A percentile compares a stretch with the other conserved stretches of the same genome.
These are phyloP conservation scores for Thozetella sp. DNA, from an alignment of 495 filamentous ascomycete genomes.

Conservation along the genomic window DNA sequence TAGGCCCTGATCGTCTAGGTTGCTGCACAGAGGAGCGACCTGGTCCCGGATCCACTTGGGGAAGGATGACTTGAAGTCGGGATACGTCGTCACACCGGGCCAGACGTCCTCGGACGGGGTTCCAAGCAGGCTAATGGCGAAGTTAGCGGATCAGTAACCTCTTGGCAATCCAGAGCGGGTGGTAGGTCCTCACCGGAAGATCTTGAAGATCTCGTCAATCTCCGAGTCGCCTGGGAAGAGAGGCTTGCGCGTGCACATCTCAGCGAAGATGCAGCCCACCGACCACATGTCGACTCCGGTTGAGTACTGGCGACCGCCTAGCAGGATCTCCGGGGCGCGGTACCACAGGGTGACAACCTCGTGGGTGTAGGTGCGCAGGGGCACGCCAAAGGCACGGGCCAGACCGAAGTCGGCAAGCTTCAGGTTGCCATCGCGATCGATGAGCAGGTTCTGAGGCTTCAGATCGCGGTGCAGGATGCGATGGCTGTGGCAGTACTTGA, in stretches of 20 bases:
- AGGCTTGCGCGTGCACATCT: slow-evolving; percentile 99
- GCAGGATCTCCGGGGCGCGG: slow-evolving; percentile 94
- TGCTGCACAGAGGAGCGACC: slow-evolving; percentile 46
- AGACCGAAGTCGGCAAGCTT: slow-evolving; percentile 98
- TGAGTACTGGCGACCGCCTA: slow-evolving; percentile 96
- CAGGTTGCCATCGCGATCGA: slow-evolving; percentile 91
- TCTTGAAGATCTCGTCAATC: slow-evolving; percentile 99
- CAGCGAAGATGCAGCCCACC: slow-evolving; percentile 96
- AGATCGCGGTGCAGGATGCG: slow-evolving; percentile 93
- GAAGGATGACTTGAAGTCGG: slow-evolving; percentile 96
- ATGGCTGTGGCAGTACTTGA: slow-evolving; percentile 95
- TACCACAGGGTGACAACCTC: slow-evolving; percentile 99
- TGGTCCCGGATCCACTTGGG: slow-evolving; percentile 89
- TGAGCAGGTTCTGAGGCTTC: slow-evolving; percentile 97
- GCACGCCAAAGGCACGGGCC: slow-evolving; percentile 94
- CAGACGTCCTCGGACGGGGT: slow-evolving; percentile 87
- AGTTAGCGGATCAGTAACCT: background rate
- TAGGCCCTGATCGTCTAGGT: slow-evolving; percentile 73
- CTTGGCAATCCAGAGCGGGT: background rate
- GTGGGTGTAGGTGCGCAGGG: slow-evolving; percentile 95
- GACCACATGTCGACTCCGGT: slow-evolving; percentile 99
- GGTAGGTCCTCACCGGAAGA: slow-evolving; percentile 74
- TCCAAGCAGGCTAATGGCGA: slow-evolving; percentile 69
- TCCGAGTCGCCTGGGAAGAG: slow-evolving; percentile 98
- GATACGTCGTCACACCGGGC: slow-evolving; percentile 97